These are phyloP conservation scores for Fusarium napiforme DNA, from an alignment of 2,329 filamentous ascomycete species.

Conservation along the genomic window DNA sequence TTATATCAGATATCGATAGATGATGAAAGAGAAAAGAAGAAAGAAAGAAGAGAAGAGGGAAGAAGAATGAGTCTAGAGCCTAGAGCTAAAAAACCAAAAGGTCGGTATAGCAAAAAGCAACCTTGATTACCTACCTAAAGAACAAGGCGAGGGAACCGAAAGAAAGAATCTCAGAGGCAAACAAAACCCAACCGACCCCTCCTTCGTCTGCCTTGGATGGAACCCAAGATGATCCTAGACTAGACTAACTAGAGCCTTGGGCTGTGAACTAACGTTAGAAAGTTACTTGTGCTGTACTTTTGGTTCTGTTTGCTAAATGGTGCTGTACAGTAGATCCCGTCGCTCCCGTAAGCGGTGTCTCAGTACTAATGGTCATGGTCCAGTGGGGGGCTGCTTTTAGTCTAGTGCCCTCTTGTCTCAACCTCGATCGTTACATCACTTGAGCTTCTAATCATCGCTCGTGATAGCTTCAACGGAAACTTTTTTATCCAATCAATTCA, in stretches of 20 bases:
- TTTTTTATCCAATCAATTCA: neutral
- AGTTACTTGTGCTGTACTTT: neutral
- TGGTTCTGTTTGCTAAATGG: neutral
- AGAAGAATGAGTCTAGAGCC: neutral
- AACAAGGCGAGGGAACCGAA: neutral
- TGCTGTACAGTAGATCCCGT: slow-evolving; percentile 13
- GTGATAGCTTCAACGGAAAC: neutral
- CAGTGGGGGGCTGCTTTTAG: neutral
- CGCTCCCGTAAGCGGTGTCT: neutral
- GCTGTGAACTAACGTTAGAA: neutral
- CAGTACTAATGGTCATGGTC: neutral
- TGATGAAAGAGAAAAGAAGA: neutral
- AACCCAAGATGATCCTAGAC: neutral
- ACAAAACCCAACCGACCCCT: neutral
- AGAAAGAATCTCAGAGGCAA: neutral
- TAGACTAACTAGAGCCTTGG: neutral
- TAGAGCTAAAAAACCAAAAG: neutral
- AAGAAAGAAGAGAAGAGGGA: neutral
- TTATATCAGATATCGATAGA: neutral
- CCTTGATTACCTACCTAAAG: neutral
- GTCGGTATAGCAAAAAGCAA: slow-evolving; percentile 2
- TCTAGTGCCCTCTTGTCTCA: neutral
- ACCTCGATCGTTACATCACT: neutral
- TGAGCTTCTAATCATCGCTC: neutral
- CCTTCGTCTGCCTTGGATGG: neutral